Conservation (phyloP, 2,329 filamentous ascomycete genomes). For the Fusarium sublunatum region DNA sequence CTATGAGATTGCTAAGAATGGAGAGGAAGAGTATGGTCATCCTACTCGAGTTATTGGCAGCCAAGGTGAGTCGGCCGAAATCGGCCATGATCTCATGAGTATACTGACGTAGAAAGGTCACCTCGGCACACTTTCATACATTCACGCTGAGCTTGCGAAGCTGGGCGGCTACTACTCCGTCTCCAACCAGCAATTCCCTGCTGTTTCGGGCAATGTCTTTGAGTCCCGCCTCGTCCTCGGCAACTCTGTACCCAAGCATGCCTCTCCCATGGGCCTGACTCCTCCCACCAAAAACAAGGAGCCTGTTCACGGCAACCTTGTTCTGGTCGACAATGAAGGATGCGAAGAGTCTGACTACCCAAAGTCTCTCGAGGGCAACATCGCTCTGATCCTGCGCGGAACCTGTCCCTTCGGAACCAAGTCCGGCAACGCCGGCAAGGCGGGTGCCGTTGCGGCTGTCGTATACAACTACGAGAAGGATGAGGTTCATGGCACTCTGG, state of each 20-base stretch:
- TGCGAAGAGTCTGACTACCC: slow-evolving; percentile 75
- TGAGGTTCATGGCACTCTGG: slow-evolving; percentile 74
- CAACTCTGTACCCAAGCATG: slow-evolving; percentile 60
- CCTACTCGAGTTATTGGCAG: slow-evolving; percentile 79
- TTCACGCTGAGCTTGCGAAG: slow-evolving; percentile 64
- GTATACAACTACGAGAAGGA: slow-evolving; percentile 79
- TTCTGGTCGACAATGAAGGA: slow-evolving; percentile 71
- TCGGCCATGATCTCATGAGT: slow-evolving; percentile 6
- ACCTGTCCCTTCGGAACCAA: slow-evolving; percentile 78
- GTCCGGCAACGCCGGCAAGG: slow-evolving; percentile 72
- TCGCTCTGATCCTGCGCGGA: slow-evolving; percentile 78
- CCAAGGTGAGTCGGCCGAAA: slow-evolving; percentile 57
- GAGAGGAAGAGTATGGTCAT: slow-evolving; percentile 70
- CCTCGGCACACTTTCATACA: slow-evolving; percentile 71
- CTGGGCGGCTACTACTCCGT: slow-evolving; percentile 71
- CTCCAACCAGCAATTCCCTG: slow-evolving; percentile 72
- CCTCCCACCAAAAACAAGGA: slow-evolving; percentile 71
- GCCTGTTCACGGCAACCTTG: slow-evolving; percentile 68
- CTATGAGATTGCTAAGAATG: slow-evolving; percentile 70
- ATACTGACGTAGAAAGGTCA: slow-evolving; percentile 61
- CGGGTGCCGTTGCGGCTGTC: slow-evolving; percentile 76
- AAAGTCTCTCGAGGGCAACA: slow-evolving; percentile 65
- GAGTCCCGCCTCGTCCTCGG: slow-evolving; percentile 69
- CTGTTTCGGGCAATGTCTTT: slow-evolving; percentile 69
- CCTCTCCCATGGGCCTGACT: slow-evolving; percentile 71